Evolutionary conservation across 257 asterid species (phyloP), one percentile per base, ranked within the genome.

Genomic region (Parsonsia alboflavescens): DNA sequence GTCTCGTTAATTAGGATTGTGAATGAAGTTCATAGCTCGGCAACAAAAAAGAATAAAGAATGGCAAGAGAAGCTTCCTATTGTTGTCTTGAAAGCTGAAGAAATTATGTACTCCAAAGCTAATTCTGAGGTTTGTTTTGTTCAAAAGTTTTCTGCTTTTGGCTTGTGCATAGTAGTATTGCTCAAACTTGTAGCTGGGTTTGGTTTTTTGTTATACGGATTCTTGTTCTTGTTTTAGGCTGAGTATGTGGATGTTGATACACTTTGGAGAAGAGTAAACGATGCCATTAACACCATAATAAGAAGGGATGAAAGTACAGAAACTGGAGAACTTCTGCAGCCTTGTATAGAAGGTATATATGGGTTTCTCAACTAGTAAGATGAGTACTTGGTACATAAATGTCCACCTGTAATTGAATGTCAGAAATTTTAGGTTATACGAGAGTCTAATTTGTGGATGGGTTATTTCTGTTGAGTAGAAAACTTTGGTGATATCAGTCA

Each of bases 11-110:
- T 52, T 22, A 73, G 82, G 78, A 62, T 91, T 85, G 93, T 86
- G 84, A 88, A 86, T 83, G 97, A 88, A 81, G 84, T 84, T 76
- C 98, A 93, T 73, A 75, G 87, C 59, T 74, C 88, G 44, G 81
- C 83, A 26, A 93, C 94, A 22, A 91, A 85, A 72, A 91, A 93
- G 89, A 93, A 93, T 87, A 91, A 81, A 75, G 96, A 91, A 79
- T 93, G 97, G 97, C 97, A 87, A 77, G 97, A 91, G 78, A 93
- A 89, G 80, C 96, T 91, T 46, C 98, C 98, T 73, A 81, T 90
- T 85, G 98, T 93, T 71, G 98, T 90, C 46, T 73, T 93, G 75
- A 91, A 85, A 85, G 96, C 94, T 79, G 98, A 93, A 78, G 96
- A 93, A 83, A 93, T 93, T 73, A 83, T 93, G 89, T 93, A 93